Conservation (phyloP, 768 basidiomycete genomes). For the Russula abietina region DNA sequence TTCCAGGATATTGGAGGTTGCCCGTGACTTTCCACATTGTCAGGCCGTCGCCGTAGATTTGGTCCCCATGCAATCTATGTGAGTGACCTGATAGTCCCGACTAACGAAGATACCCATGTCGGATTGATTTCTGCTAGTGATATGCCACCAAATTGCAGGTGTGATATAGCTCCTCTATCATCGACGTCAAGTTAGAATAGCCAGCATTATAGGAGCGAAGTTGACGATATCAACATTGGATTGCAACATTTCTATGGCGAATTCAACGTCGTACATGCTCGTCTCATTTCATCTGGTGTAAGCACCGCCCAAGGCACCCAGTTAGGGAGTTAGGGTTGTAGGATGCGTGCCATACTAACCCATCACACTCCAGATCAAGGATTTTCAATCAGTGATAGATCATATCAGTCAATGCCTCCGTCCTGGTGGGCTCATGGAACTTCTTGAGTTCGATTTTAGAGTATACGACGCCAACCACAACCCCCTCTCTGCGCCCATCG, state of each 20-base stretch:
- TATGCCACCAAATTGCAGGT: conserved; percentile 72
- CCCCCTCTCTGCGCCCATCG: conserved; percentile 39
- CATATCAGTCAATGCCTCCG: conserved; percentile 62
- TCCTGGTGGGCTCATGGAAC: conserved; percentile 60
- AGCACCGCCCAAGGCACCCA: conserved; percentile 29
- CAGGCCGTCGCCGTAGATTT: conserved; percentile 70
- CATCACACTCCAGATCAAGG: conserved; percentile 48
- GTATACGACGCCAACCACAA: conserved; percentile 49
- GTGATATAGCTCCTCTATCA: conserved; percentile 7
- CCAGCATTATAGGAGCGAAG: conserved; percentile 53
- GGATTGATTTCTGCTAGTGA: conserved; percentile 34
- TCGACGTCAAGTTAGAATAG: conserved; percentile 3
- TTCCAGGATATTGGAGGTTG: conserved; percentile 68
- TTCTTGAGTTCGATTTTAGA: conserved; percentile 65
- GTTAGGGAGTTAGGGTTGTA: conserved; percentile 1
- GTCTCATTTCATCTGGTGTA: conserved; percentile 68
- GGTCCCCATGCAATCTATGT: conserved; percentile 72
- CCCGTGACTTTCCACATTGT: conserved; percentile 64
- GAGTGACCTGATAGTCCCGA: conserved; percentile 31
- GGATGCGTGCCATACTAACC: neutral
- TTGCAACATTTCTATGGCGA: conserved; percentile 75
- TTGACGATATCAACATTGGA: conserved; percentile 81
- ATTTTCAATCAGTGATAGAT: conserved; percentile 58
- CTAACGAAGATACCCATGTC: conserved; percentile 20
- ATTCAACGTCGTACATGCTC: conserved; percentile 70